Conservation (phyloP, 371 early-diverging fungal genomes). For the Parasitella parasitica region DNA sequence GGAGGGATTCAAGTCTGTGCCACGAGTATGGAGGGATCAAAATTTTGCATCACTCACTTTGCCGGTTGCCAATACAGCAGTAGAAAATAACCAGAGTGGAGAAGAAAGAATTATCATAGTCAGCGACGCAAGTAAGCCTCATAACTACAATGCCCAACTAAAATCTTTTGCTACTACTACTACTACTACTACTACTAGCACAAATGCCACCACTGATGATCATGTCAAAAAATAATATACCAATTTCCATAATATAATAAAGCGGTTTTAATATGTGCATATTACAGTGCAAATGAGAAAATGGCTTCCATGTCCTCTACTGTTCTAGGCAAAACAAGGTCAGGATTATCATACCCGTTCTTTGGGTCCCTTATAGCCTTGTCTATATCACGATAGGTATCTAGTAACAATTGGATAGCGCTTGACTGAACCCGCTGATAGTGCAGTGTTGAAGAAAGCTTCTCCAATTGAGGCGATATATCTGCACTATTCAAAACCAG, state of each 20-base stretch:
- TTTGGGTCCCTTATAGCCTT: constrained; percentile 63
- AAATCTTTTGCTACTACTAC: not conserved
- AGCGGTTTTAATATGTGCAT: not conserved
- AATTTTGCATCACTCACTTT: not conserved
- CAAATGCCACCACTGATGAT: not conserved
- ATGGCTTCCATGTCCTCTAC: constrained; percentile 79
- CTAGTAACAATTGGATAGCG: constrained; percentile 59
- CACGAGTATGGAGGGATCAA: constrained; percentile 9
- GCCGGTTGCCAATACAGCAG: not conserved
- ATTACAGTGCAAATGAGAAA: constrained; percentile 47
- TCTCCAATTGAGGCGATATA: constrained; percentile 49
- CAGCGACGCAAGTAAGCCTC: not conserved
- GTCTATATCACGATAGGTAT: constrained; percentile 61
- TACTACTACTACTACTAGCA: not conserved
- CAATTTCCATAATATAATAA: too few species aligned
- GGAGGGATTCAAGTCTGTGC: constrained; percentile 1
- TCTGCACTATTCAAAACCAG: constrained; percentile 54
- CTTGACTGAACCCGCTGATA: constrained; percentile 39
- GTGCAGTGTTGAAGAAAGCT: constrained; percentile 43
- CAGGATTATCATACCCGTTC: constrained; percentile 67
- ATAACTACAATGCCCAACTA: not conserved
- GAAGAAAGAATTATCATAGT: not conserved
- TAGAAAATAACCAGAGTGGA: not conserved
- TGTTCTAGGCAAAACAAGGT: constrained; percentile 61
- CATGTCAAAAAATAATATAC: not conserved